Percentiles rank a stretch among this genome's conserved stretches.
Conservation (phyloP, 495 filamentous ascomycete genomes). For the Corynascus novoguineensis region DNA sequence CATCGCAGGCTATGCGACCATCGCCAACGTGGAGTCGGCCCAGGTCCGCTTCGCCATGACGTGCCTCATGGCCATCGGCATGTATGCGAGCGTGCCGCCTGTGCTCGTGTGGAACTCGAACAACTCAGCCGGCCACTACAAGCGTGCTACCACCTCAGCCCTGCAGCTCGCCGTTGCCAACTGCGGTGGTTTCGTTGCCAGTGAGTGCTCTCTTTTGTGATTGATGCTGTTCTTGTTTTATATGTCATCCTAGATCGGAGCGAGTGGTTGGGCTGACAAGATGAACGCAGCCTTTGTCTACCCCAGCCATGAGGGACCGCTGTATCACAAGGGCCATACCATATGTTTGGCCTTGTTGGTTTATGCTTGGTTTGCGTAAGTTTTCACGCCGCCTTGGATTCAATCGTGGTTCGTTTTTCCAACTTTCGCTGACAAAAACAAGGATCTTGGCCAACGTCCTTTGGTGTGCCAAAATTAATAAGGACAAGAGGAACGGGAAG, state of each 20-base stretch:
- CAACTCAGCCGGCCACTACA: slow-evolving; percentile 45
- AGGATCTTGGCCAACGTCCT: slow-evolving; percentile 60
- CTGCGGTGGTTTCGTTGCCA: slow-evolving; percentile 46
- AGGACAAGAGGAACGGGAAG: slow-evolving; percentile 58
- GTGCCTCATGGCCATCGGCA: slow-evolving; percentile 63
- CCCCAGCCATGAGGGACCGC: slow-evolving; percentile 44
- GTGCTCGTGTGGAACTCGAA: slow-evolving; percentile 64
- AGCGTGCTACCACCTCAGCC: slow-evolving; percentile 40
- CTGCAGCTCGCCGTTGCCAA: slow-evolving; percentile 48
- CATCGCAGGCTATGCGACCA: slow-evolving; percentile 54
- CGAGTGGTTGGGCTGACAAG: too few relatives aligned
- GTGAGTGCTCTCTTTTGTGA: slow-evolving; percentile 12
- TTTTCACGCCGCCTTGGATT: slow-evolving; percentile 6
- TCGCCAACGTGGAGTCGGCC: slow-evolving; percentile 37
- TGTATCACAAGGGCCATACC: slow-evolving; percentile 52
- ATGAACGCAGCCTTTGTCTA: slow-evolving; percentile 60
- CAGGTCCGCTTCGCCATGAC: slow-evolving; percentile 69
- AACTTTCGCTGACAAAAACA: slow-evolving; percentile 18
- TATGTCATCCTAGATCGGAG: not conserved
- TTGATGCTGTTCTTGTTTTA: not conserved
- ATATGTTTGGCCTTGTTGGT: slow-evolving; percentile 54
- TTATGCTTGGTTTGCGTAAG: slow-evolving; percentile 63
- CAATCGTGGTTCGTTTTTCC: not conserved
- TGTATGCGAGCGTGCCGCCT: slow-evolving; percentile 72
- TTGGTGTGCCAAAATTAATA: slow-evolving; percentile 61